Conservation (phyloP, 164 flowering plant genomes). For the Magnolia sinica region DNA sequence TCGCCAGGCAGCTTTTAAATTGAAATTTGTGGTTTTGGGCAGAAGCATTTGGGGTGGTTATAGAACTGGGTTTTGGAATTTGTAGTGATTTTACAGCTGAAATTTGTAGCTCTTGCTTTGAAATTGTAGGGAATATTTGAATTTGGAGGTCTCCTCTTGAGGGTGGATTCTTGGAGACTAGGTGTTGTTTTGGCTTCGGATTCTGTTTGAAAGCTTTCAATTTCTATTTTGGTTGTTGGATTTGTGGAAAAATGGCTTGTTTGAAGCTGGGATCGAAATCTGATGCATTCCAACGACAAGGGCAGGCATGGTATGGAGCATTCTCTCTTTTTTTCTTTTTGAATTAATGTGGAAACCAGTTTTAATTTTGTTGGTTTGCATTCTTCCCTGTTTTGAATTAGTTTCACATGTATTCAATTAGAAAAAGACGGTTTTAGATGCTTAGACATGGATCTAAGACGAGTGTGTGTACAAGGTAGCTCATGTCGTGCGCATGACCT, state of each 20-base stretch:
- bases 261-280: constrained; percentile 61
- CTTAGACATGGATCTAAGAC: too few species aligned
- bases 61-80: constrained; percentile 7
- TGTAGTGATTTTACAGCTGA: constrained; percentile 1
- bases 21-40: background rate
- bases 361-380: background rate
- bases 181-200: too few species aligned
- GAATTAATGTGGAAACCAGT: background rate
- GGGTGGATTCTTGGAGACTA: too few species aligned
- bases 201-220: too few species aligned
- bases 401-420: background rate
- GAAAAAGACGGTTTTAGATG: too few species aligned
- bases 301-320: constrained; percentile 79
- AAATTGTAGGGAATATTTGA: background rate
- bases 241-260: constrained; percentile 21
- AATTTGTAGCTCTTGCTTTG: background rate
- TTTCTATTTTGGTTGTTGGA: background rate
- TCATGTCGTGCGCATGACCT: too few species aligned
- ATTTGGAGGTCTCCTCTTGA: too few species aligned
- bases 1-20: background rate
- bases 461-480: background rate
- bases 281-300: constrained; percentile 80
- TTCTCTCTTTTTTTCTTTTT: background rate
- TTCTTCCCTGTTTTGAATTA: background rate
- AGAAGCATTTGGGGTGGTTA: constrained; percentile 5